Percentiles rank a stretch among this genome's conserved stretches.
phyloP scores from a whole-genome alignment of 129 eudicot species.

The Lactuca saligna region DNA sequence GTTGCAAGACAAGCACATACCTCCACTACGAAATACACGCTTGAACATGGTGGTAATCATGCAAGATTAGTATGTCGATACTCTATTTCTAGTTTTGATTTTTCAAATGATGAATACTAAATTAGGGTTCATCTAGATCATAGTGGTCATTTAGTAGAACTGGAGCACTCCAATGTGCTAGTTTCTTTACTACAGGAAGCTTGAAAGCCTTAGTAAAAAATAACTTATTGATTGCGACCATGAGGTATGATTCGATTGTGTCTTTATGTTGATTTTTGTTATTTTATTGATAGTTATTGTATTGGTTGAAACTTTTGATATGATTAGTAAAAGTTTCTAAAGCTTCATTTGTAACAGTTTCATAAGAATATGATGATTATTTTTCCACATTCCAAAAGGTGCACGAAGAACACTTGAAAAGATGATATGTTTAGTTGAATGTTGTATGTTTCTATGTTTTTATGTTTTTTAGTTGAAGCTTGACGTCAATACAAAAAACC shows the following conservation, averaged over 20 bases:
- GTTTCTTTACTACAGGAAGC: slow-evolving; percentile 61
- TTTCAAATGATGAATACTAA: no score
- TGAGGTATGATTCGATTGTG: slow-evolving; percentile 45
- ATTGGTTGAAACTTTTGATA: neutral
- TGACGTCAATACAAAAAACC: no score
- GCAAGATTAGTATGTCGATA: neutral
- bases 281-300: neutral
- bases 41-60: no score
- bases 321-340: slow-evolving; percentile 33
- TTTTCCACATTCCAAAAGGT: no score
- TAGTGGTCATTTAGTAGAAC: slow-evolving; percentile 41
- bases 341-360: no score
- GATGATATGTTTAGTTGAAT: no score
- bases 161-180: slow-evolving; percentile 62
- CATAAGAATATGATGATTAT: no score
- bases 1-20: no score
- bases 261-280: neutral
- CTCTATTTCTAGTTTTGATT: neutral
- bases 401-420: no score
- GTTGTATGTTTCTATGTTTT: no score
- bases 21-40: no score
- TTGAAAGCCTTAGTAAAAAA: slow-evolving; percentile 75
- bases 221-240: slow-evolving; percentile 81
- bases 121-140: slow-evolving; percentile 70
- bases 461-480: no score